A percentile compares a stretch with the other conserved stretches of the same genome.
These are phyloP conservation scores for Saccharomycopsis sp. DNA, from an alignment of 805 yeast genomes.

Conservation along the genomic window DNA sequence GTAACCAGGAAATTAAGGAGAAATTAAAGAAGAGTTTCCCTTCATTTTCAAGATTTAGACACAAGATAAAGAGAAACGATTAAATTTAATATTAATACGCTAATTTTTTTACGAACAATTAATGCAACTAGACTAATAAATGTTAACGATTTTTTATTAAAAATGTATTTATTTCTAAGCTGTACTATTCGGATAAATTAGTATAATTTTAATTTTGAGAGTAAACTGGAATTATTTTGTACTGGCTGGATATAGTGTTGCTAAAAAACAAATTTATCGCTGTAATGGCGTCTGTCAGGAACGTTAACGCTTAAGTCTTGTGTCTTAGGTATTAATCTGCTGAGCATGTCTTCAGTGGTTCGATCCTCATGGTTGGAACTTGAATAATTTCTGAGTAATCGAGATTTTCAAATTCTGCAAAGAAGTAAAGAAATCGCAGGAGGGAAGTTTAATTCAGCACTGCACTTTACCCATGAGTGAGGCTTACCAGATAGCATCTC, in stretches of 20 bases:
- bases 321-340: constrained; percentile 18
- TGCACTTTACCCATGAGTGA: constrained; percentile 19
- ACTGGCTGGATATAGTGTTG: too few species aligned
- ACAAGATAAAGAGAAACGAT: constrained; percentile 2
- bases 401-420: constrained; percentile 10
- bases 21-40: constrained; percentile 6
- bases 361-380: constrained; percentile 21
- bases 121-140: too few species aligned
- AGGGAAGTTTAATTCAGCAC: constrained; percentile 23
- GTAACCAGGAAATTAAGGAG: constrained; percentile 1
- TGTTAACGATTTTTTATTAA: too few species aligned
- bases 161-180: too few species aligned
- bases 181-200: too few species aligned
- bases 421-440: constrained; percentile 20
- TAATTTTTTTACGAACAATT: too few species aligned
- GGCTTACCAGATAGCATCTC: constrained; percentile 22
- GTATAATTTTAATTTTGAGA: too few species aligned
- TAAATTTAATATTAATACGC: too few species aligned
- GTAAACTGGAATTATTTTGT: too few species aligned
- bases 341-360: constrained; percentile 22
- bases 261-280: constrained; percentile 10
- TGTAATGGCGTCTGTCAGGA: constrained; percentile 21
- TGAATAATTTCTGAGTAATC: constrained; percentile 16
- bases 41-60: constrained; percentile 5
- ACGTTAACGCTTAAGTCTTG: constrained; percentile 11